Conservation (phyloP, 2,329 filamentous ascomycete genomes). For the Clarireedia paspali region DNA sequence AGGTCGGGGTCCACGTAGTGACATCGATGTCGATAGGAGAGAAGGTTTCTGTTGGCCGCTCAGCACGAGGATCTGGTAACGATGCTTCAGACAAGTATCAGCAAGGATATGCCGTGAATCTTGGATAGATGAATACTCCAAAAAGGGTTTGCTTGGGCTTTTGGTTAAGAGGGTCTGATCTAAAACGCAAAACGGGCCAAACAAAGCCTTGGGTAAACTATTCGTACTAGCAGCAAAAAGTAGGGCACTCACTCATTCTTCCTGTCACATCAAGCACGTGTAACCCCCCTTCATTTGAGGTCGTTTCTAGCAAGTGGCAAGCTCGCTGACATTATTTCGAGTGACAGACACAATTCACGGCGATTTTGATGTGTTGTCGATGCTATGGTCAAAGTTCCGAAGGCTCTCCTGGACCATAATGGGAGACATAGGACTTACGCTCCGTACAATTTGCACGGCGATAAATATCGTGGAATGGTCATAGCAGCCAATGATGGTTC, state of each 20-base stretch:
- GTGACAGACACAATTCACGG: neutral
- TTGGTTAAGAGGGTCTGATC: constrained; percentile 3
- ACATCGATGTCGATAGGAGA: constrained; percentile 24
- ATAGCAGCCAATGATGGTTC: constrained; percentile 3
- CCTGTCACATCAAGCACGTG: constrained; percentile 1
- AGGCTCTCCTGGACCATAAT: too few relatives aligned
- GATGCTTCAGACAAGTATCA: constrained; percentile 22
- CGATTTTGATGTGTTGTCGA: neutral
- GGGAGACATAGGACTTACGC: too few relatives aligned
- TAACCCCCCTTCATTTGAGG: constrained; percentile 2
- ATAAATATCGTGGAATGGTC: constrained; percentile 3
- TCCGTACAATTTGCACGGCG: neutral
- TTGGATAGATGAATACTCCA: neutral
- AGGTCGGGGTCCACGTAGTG: constrained; percentile 21
- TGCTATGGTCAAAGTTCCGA: neutral
- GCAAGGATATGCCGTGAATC: constrained; percentile 14
- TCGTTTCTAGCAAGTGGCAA: neutral
- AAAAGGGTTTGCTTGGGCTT: neutral
- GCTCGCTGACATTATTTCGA: neutral
- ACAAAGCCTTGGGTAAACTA: neutral
- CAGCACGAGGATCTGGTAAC: constrained; percentile 21
- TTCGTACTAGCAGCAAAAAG: neutral
- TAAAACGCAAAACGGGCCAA: constrained; percentile 1
- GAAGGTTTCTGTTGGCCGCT: constrained; percentile 20
- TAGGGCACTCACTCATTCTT: constrained; percentile 9